Conservation (phyloP, 2,329 filamentous ascomycete genomes). For the Ophioceras dolichostomum region DNA sequence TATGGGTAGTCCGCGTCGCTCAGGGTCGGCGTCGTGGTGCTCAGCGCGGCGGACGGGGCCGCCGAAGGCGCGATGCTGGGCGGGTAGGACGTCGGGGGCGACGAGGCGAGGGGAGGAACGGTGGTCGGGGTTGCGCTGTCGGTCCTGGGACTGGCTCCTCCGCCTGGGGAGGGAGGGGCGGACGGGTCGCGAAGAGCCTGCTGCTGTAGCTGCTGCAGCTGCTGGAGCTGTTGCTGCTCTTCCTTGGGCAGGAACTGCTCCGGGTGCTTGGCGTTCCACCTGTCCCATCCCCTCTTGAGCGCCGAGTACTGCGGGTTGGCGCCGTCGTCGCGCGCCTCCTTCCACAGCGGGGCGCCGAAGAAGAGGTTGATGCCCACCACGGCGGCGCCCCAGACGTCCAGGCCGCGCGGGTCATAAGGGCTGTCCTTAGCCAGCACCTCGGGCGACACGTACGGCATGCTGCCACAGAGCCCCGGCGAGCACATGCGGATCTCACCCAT, state of each 20-base stretch:
- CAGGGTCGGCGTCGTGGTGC: slow-evolving; percentile 23
- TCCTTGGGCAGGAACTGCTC: slow-evolving; percentile 8
- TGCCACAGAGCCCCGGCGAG: slow-evolving; percentile 71
- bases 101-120: no score
- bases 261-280: slow-evolving; percentile 46
- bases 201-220: slow-evolving; percentile 49
- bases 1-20: slow-evolving; percentile 53
- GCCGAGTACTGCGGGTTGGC: slow-evolving; percentile 48
- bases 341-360: slow-evolving; percentile 64
- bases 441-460: slow-evolving; percentile 75
- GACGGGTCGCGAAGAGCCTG: slow-evolving; percentile 3
- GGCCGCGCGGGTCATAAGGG: slow-evolving; percentile 58
- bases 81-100: no score
- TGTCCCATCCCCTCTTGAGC: slow-evolving; percentile 55
- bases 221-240: slow-evolving; percentile 46
- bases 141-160: no score
- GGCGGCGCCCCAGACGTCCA: slow-evolving; percentile 80
- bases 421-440: slow-evolving; percentile 62
- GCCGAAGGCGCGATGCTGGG: no score
- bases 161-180: slow-evolving; percentile 5
- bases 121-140: no score
- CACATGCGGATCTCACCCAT: slow-evolving; percentile 63
- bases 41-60: no score
- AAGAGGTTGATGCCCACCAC: slow-evolving; percentile 72
- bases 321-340: slow-evolving; percentile 42